Evolutionary conservation across 179 eudicot species (phyloP), one percentile per base, ranked within the genome.

Genomic region (Amaranthus tricolor): DNA sequence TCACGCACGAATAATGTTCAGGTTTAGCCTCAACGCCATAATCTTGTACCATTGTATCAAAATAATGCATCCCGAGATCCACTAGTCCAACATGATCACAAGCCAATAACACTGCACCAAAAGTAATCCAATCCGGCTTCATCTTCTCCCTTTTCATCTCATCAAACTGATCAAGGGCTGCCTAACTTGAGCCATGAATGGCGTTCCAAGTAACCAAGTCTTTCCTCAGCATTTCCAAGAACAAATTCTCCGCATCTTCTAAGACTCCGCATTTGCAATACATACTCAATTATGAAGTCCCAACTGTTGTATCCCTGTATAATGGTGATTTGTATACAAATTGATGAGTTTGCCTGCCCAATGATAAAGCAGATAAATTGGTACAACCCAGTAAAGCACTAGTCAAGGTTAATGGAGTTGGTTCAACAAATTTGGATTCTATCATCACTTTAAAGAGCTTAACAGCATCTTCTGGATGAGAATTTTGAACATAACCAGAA

Each of bases 121-220:
- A 91, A 9, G 90, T 91, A 64, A 91, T 93, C 85, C 90, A 85
- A 81, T 89, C 88, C 1, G 97, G 98, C 61, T 77, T 86, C 44
- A 84, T 77, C 55, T 81, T 82, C 69, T 71, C 70, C 9, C 66
- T 65, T 79, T 62, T 85, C 95, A 93, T 88, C 78, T 72, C 76
- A 72, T 87, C 83, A 81, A 89, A 93, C 61, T 91, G 82, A 44
- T 61, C 20, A 62, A 93, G 87, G 68, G 97, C 93, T 78, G 74
- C 77, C 55, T 83, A 85, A 40, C 89, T 84, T 3, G 57, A 71
- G 6, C 98, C 98, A 20, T 91, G 89, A 56, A 93, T 88, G 11
- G 98, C 82, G 68, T 91, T 93, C 97, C 96, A 93, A 31, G 93
- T 76, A 21, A 88, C 95, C 75, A 87, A 75, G 62, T 91, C 97